These are phyloP conservation scores for Prototheca cutis DNA, from an alignment of 163 green algal species.

Conservation along the genomic window DNA sequence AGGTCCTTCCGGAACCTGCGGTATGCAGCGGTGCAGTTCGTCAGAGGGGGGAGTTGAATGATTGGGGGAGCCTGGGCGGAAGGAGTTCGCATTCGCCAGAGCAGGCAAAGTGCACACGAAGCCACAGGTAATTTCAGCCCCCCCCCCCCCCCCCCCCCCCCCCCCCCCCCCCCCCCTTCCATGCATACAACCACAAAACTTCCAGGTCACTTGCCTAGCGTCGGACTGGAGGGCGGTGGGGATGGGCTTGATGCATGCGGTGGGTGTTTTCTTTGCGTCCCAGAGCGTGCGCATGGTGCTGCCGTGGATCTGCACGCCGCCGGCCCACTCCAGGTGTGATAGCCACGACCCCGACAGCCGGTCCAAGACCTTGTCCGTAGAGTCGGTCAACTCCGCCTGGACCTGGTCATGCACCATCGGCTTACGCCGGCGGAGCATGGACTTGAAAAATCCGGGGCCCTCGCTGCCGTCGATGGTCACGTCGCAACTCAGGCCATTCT, in stretches of 20 bases:
- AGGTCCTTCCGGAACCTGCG: constrained; percentile 36
- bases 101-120: too few species aligned
- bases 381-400: constrained; percentile 1
- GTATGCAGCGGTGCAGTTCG: constrained; percentile 21
- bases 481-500: constrained; percentile 30
- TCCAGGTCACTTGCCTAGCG: too few species aligned
- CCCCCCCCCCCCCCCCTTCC: too few species aligned
- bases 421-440: constrained; percentile 28
- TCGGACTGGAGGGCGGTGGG: too few species aligned
- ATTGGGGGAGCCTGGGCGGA: too few species aligned
- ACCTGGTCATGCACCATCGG: constrained; percentile 20
- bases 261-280: constrained; percentile 23
- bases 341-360: constrained; percentile 39
- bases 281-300: constrained; percentile 16
- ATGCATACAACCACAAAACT: too few species aligned
- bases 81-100: background rate
- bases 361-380: constrained; percentile 26
- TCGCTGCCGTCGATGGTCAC: constrained; percentile 34
- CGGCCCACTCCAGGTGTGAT: constrained; percentile 37
- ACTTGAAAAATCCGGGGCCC: constrained; percentile 9
- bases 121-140: too few species aligned
- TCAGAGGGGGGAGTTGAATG: background rate
- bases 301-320: constrained; percentile 9
- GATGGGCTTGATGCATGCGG: too few species aligned
- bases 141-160: too few species aligned